Evolutionary conservation across 345 rosid genomes (phyloP).

Genomic region (Populus davidiana): DNA sequence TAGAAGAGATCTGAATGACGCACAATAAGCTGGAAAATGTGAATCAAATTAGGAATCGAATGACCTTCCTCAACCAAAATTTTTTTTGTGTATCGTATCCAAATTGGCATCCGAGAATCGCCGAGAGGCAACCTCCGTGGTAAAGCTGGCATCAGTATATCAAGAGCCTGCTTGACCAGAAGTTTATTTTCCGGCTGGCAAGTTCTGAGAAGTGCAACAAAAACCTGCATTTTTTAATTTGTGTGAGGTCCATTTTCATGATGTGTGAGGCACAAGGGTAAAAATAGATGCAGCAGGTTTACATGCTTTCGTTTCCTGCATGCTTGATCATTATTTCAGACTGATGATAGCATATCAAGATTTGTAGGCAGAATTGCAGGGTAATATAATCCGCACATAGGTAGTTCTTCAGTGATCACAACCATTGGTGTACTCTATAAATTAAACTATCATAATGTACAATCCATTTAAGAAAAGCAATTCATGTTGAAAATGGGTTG

Average conservation of each 20-base stretch:
- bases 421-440: background rate
- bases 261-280: background rate
- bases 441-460: background rate
- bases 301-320: background rate
- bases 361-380: background rate
- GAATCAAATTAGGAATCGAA: constrained; percentile 91
- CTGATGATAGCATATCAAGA: background rate
- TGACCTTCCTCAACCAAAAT: constrained; percentile 99
- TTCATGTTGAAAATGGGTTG: background rate
- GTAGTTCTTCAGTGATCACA: background rate
- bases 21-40: constrained; percentile 95
- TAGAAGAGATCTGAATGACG: constrained; percentile 97
- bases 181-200: constrained; percentile 98
- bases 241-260: background rate
- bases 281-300: background rate
- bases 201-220: constrained; percentile 97
- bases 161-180: constrained; percentile 98
- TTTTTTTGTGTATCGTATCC: constrained; percentile 98
- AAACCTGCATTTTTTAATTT: constrained; percentile 62
- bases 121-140: constrained; percentile 94
- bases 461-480: background rate
- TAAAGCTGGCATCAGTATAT: constrained; percentile 95
- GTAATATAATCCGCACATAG: background rate
- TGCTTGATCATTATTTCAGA: background rate
- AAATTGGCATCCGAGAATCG: constrained; percentile 97